Evolutionary conservation across 371 early-diverging fungal genomes (phyloP).

Genomic region (Capillidium rhysosporum): DNA sequence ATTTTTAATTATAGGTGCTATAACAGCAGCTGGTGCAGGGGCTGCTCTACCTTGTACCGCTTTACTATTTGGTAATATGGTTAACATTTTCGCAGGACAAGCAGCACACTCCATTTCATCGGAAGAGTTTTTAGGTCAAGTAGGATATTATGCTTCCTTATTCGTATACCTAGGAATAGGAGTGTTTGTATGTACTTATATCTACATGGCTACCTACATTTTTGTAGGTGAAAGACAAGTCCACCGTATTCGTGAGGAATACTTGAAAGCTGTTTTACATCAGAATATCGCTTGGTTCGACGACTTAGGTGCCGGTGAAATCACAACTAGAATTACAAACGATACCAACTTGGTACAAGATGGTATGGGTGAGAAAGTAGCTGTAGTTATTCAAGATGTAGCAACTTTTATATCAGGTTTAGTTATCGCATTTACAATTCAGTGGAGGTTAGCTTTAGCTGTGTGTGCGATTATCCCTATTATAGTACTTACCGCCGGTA

Average conservation of each 20-base stretch:
- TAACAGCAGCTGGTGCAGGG: slow-evolving; percentile 16
- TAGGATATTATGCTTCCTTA: slow-evolving; percentile 14
- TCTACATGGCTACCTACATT: slow-evolving; percentile 22
- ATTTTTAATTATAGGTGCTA: slow-evolving; percentile 14
- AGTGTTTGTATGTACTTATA: slow-evolving; percentile 22
- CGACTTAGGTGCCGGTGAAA: slow-evolving; percentile 35
- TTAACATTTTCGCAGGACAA: slow-evolving; percentile 3
- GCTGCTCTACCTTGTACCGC: slow-evolving; percentile 20
- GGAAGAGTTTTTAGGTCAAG: neutral
- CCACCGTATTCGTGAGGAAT: slow-evolving; percentile 27
- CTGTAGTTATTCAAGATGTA: slow-evolving; percentile 37
- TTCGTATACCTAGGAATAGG: slow-evolving; percentile 40
- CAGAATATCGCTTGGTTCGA: slow-evolving; percentile 92
- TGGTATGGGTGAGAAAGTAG: slow-evolving; percentile 74
- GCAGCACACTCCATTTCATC: neutral
- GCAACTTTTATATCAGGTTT: slow-evolving; percentile 71
- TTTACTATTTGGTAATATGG: slow-evolving; percentile 13
- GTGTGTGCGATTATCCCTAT: slow-evolving; percentile 16
- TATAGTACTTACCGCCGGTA: slow-evolving; percentile 17
- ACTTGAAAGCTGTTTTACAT: slow-evolving; percentile 52
- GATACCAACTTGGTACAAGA: slow-evolving; percentile 65
- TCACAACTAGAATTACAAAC: slow-evolving; percentile 54
- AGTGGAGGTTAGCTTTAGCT: slow-evolving; percentile 74
- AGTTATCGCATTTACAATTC: slow-evolving; percentile 62
- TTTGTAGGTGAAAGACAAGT: slow-evolving; percentile 33